Evolutionary conservation across 2,329 filamentous ascomycete genomes (phyloP), one percentile per base, ranked within the genome.

Genomic region (Macroventuria anomochaeta): DNA sequence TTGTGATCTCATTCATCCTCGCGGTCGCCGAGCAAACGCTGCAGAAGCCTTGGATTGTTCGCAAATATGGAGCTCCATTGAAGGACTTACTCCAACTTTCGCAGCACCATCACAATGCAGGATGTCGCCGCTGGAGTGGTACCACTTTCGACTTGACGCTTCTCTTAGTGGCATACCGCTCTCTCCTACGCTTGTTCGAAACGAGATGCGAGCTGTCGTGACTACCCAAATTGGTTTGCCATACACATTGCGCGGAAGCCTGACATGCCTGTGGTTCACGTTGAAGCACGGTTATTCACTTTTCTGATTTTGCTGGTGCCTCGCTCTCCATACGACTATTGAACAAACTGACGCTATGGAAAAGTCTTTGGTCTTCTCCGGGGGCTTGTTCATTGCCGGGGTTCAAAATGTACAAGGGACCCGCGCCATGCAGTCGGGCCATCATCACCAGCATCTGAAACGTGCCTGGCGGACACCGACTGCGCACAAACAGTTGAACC

Each of bases 381-480:
- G 36, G 20, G 51, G 57, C 23, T 54, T 29, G 53, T 33, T 42
- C 52, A 47, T 33, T 28, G 46, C 51, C 51, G 51, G 42, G 21
- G 47, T 34, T 37, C 23, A 18, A 20, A 17, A 49, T 46, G 43
- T 61, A 65, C 67, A 59, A 63, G 60, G 61, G 48, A 34, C 48
- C 59, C 51, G 46, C 60, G 54, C 69, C 70, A 69, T 66, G 62
- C 60, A 55, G 53, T 34, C 58, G 69, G 68, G 65, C 65, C 55
- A 36, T 59, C 48, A 55, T 63, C 55, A 55, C 55, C 57, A 53
- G 46, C 60, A 63, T 56, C 60, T 68, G 65, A 68, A 71, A 70
- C 68, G 62, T 65, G 58, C 59, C 56, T 59, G 50, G 32, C 34
- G 33, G 29, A 42, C 55, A 51, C 42, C 46, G 44, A 54, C 28